These are phyloP conservation scores for Suhomyces canberraensis DNA, from an alignment of 805 yeast genomes.

Conservation along the genomic window DNA sequence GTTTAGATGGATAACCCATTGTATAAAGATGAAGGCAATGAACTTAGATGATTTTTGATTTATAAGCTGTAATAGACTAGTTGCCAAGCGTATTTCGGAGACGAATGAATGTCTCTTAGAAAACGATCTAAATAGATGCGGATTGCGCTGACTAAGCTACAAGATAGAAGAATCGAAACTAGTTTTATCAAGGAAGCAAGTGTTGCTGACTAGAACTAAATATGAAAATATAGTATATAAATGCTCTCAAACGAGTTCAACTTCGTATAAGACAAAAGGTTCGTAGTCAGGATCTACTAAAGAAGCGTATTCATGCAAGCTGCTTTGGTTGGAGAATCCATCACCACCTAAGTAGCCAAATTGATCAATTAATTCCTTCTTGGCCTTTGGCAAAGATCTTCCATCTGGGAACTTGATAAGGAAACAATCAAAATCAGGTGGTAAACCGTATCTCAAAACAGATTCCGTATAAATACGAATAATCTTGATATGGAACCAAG, in stretches of 20 bases:
- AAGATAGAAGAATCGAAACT: neutral
- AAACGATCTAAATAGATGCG: too few species aligned
- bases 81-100: too few species aligned
- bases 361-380: constrained; percentile 63
- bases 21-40: too few species aligned
- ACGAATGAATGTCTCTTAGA: too few species aligned
- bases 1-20: constrained; percentile 35
- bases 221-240: constrained; percentile 3
- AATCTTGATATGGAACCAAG: constrained; percentile 89
- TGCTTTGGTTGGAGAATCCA: constrained; percentile 71
- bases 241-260: constrained; percentile 27
- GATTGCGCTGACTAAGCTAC: neutral
- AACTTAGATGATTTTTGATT: too few species aligned
- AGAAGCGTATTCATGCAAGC: constrained; percentile 82
- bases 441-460: constrained; percentile 93
- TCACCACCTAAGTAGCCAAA: constrained; percentile 93
- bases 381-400: constrained; percentile 52
- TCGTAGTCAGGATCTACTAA: constrained; percentile 93
- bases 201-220: constrained; percentile 2
- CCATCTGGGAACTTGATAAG: constrained; percentile 42
- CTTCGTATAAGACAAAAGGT: constrained; percentile 84
- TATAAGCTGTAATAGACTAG: too few species aligned
- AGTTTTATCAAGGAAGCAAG: neutral
- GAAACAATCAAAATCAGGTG: constrained; percentile 75
- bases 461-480: constrained; percentile 88